Evolutionary conservation across 345 rosid genomes (phyloP), one percentile per base, ranked within the genome.

Genomic region (Brassica incana): DNA sequence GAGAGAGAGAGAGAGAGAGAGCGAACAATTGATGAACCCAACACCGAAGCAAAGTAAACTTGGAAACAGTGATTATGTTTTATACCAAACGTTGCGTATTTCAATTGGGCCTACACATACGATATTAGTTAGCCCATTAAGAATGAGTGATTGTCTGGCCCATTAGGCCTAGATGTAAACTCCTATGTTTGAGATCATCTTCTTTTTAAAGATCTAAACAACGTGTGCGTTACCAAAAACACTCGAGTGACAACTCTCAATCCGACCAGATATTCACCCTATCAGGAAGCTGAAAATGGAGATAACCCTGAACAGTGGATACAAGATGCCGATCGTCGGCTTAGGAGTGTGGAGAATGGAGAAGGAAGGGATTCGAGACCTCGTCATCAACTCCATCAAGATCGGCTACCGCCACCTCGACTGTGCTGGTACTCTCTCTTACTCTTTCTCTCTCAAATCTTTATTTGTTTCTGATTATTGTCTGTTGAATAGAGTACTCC

Each of bases 301-400:
- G 35, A 77, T 90, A 18, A 84, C 97, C 18, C 87, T 92, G 7
- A 92, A 85, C 90, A 89, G 23, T 78, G 97, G 97, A 11, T 86
- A 82, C 89, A 85, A 88, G 84, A 88, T 94, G 90, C 98, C 97
- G 9, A 69, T 83, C 52, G 32, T 92, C 8, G 98, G 97, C 9
- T 86, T 92, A 66, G 98, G 97, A 20, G 95, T 92, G n/a, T 92
- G 95, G 95, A 90, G 95, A 4, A 90, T 94, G 98, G 91, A 88
- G 67, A 69, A 64, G 9, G 85, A 92, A 63, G 89, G 72, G 38
- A 76, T 91, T 32, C 86, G 88, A 77, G 90, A 88, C 78, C 93
- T 94, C 76, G 84, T 92, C 81, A 50, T 85, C 74, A 85, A 86
- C 69, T 79, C 98, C 82, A 85, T 94, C 87, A 86, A 90, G 85